Conservation (phyloP, 1,284 basidiomycete species). For the Gomphus bonarii region DNA sequence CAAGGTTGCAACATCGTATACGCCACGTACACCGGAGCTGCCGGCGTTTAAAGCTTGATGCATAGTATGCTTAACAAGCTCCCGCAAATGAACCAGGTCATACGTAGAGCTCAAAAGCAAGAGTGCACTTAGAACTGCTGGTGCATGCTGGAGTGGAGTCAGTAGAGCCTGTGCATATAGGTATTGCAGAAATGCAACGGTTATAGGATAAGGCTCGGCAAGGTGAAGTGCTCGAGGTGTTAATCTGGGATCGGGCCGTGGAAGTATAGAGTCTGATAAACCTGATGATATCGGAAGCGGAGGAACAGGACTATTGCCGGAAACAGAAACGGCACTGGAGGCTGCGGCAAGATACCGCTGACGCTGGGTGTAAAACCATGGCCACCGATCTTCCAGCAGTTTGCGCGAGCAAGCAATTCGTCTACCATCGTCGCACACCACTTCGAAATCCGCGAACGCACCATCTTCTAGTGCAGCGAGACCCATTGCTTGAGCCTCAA, state of each 20-base stretch:
- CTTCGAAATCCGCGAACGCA: constrained; percentile 76
- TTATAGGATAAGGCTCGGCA: constrained; percentile 84
- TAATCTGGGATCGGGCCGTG: constrained; percentile 60
- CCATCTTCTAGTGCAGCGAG: constrained; percentile 71
- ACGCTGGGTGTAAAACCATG: constrained; percentile 81
- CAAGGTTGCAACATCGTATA: constrained; percentile 89
- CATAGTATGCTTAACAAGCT: constrained; percentile 84
- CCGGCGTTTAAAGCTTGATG: constrained; percentile 77
- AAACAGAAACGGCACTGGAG: constrained; percentile 36
- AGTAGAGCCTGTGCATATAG: constrained; percentile 81
- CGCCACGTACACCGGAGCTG: constrained; percentile 61
- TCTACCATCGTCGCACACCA: constrained; percentile 85
- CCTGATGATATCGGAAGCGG: constrained; percentile 5
- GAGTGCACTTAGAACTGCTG: constrained; percentile 80
- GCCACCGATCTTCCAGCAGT: constrained; percentile 81
- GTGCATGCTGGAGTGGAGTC: constrained; percentile 84
- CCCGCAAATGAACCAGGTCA: constrained; percentile 63
- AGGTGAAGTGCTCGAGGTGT: constrained; percentile 72
- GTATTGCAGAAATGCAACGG: constrained; percentile 85
- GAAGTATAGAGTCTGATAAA: constrained; percentile 20
- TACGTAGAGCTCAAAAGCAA: constrained; percentile 82
- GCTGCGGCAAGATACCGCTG: constrained; percentile 46
- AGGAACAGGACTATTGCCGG: constrained; percentile 19
- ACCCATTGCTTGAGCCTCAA: constrained; percentile 68
- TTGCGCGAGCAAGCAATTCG: constrained; percentile 74